Percentiles rank a stretch among this genome's conserved stretches.
These are phyloP conservation scores for Pseudoturritis turrita DNA, from an alignment of 345 rosid genomes.

Conservation along the genomic window DNA sequence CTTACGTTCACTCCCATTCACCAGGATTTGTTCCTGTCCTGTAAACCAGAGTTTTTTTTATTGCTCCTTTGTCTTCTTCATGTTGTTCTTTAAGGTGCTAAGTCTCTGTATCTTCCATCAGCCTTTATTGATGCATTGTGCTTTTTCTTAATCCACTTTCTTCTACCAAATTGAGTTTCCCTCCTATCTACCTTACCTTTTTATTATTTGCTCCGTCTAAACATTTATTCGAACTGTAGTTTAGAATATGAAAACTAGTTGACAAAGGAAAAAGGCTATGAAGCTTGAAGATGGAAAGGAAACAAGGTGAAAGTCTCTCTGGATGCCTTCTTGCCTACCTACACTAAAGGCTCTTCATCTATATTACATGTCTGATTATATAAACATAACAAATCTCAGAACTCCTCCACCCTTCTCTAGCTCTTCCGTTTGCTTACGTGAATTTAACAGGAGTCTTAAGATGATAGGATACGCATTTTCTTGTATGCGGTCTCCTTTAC, in stretches of 20 bases:
- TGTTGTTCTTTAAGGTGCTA: background rate
- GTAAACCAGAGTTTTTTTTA: background rate
- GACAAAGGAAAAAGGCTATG: background rate
- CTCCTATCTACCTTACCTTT: background rate
- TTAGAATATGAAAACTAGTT: background rate
- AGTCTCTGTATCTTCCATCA: background rate
- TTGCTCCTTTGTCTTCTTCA: background rate
- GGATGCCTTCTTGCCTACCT: background rate
- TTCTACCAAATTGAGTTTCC: background rate
- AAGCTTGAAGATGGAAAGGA: background rate
- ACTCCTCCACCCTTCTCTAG: background rate
- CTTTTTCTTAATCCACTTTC: background rate
- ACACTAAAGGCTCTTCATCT: background rate
- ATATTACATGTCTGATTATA: background rate
- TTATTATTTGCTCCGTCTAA: background rate
- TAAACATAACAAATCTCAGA: background rate
- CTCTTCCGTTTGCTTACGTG: background rate
- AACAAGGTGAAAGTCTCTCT: background rate
- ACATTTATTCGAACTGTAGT: background rate
- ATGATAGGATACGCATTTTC: background rate
- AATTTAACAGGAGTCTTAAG: background rate
- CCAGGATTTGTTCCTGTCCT: background rate
- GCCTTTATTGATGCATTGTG: background rate
- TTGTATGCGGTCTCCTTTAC: background rate
- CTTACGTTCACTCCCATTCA: background rate